These are phyloP conservation scores for Phytophthora brassicae DNA, from an alignment of 352 stramenopile genomes.

Conservation along the genomic window DNA sequence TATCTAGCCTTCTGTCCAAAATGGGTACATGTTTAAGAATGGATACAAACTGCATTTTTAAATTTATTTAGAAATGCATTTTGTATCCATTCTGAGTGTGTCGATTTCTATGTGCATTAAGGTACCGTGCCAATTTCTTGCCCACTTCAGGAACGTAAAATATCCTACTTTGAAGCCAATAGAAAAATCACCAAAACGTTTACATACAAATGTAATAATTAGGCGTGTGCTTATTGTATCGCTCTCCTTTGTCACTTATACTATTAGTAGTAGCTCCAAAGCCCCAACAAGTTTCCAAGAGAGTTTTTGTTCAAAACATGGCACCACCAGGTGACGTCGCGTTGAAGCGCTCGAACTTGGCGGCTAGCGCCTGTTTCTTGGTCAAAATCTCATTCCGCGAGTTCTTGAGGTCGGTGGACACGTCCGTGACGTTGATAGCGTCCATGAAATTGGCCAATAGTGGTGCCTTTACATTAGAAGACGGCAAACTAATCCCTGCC, in stretches of 20 bases:
- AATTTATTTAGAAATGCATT: too few relatives aligned
- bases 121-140: too few relatives aligned
- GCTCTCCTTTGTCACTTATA: slow-evolving; percentile 11
- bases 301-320: slow-evolving; percentile 60
- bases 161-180: neutral
- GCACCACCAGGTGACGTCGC: slow-evolving; percentile 50
- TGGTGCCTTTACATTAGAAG: slow-evolving; percentile 82
- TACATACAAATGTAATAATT: slow-evolving; percentile 42
- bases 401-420: slow-evolving; percentile 84
- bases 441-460: slow-evolving; percentile 89
- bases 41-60: too few relatives aligned
- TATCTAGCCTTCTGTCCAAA: slow-evolving; percentile 1
- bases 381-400: slow-evolving; percentile 86
- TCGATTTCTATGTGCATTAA: too few relatives aligned
- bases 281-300: neutral
- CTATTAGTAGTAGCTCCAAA: neutral
- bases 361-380: slow-evolving; percentile 87
- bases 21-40: too few relatives aligned
- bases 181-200: too few relatives aligned
- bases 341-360: slow-evolving; percentile 81
- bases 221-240: slow-evolving; percentile 34
- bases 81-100: too few relatives aligned
- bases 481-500: slow-evolving; percentile 40
- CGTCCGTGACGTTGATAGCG: slow-evolving; percentile 89
- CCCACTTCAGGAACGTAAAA: too few relatives aligned